Evolutionary conservation across 1,284 basidiomycete genomes (phyloP).

Genomic region (Lentinus polychrous): DNA sequence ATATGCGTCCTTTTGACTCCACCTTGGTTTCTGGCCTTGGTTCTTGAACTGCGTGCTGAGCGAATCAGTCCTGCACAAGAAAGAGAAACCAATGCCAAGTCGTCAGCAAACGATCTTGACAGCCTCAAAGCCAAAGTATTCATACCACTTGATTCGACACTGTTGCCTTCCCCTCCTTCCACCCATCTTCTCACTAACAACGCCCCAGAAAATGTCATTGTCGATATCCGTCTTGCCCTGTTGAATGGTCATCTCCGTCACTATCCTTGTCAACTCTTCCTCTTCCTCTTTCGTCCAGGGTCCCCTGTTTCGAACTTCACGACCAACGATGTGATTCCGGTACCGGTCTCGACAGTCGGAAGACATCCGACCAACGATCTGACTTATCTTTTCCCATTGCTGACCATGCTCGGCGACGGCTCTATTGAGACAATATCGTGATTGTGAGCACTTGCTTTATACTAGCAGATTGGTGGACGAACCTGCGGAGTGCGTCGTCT

Average conservation of each 20-base stretch:
- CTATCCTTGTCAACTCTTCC: slow-evolving; percentile 60
- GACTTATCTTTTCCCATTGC: slow-evolving; percentile 71
- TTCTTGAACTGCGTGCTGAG: slow-evolving; percentile 67
- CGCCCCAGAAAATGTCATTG: slow-evolving; percentile 76
- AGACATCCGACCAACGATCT: slow-evolving; percentile 61
- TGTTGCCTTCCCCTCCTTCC: slow-evolving; percentile 69
- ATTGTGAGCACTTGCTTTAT: neutral
- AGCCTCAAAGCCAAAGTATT: neutral
- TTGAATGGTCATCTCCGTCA: slow-evolving; percentile 62
- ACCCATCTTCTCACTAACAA: slow-evolving; percentile 70
- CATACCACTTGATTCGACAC: slow-evolving; percentile 78
- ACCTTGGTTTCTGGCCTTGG: slow-evolving; percentile 60
- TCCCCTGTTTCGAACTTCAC: slow-evolving; percentile 42
- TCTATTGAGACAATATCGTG: slow-evolving; percentile 26
- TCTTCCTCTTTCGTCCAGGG: slow-evolving; percentile 72
- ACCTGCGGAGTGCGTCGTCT: slow-evolving; percentile 61
- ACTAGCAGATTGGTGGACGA: slow-evolving; percentile 15
- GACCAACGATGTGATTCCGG: slow-evolving; percentile 66
- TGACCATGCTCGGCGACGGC: slow-evolving; percentile 66
- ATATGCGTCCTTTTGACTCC: slow-evolving; percentile 67
- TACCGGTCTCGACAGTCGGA: slow-evolving; percentile 81
- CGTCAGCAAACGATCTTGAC: neutral
- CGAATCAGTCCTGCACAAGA: slow-evolving; percentile 55
- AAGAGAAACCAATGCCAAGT: neutral
- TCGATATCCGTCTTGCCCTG: slow-evolving; percentile 65